phyloP scores from a whole-genome alignment of 2,329 filamentous ascomycete species.

The Emericellopsis atlantica region DNA sequence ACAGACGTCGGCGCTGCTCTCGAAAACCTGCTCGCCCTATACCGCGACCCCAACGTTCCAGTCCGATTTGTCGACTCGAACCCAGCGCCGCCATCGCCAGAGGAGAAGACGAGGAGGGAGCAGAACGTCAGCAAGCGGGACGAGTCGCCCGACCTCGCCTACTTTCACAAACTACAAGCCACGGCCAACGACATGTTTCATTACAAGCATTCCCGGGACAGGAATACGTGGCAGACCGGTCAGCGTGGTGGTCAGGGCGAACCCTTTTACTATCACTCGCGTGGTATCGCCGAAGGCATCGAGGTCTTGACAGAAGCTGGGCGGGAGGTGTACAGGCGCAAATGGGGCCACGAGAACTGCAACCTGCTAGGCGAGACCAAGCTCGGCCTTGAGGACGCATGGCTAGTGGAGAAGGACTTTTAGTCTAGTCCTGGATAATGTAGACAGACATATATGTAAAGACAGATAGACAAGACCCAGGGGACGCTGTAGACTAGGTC shows the following conservation, averaged over 20 bases:
- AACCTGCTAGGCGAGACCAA: slow-evolving; percentile 22
- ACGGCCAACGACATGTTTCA: slow-evolving; percentile 22
- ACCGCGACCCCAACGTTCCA: slow-evolving; percentile 24
- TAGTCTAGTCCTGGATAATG: background rate
- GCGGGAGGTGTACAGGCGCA: slow-evolving; percentile 23
- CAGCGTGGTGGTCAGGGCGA: slow-evolving; percentile 39
- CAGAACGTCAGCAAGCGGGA: slow-evolving; percentile 23
- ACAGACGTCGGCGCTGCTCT: slow-evolving; percentile 31
- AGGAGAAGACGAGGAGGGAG: slow-evolving; percentile 5
- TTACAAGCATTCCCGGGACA: slow-evolving; percentile 25
- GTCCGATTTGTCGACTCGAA: slow-evolving; percentile 24
- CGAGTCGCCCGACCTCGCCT: slow-evolving; percentile 6
- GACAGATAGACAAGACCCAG: background rate
- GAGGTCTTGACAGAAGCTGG: slow-evolving; percentile 32
- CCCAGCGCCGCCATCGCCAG: slow-evolving; percentile 14
- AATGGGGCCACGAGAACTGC: slow-evolving; percentile 33
- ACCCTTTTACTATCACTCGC: slow-evolving; percentile 36
- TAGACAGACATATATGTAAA: background rate
- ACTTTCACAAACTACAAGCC: slow-evolving; percentile 10
- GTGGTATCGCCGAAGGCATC: slow-evolving; percentile 29
- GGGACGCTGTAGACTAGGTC: background rate
- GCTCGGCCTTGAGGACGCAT: slow-evolving; percentile 28
- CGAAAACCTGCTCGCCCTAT: slow-evolving; percentile 31
- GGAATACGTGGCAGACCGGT: slow-evolving; percentile 39
- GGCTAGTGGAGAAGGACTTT: slow-evolving; percentile 30